A percentile compares a stretch with the other conserved stretches of the same genome.
These are phyloP conservation scores for Eleusine coracana DNA, from an alignment of 176 grass and related monocot genomes.

Conservation along the genomic window DNA sequence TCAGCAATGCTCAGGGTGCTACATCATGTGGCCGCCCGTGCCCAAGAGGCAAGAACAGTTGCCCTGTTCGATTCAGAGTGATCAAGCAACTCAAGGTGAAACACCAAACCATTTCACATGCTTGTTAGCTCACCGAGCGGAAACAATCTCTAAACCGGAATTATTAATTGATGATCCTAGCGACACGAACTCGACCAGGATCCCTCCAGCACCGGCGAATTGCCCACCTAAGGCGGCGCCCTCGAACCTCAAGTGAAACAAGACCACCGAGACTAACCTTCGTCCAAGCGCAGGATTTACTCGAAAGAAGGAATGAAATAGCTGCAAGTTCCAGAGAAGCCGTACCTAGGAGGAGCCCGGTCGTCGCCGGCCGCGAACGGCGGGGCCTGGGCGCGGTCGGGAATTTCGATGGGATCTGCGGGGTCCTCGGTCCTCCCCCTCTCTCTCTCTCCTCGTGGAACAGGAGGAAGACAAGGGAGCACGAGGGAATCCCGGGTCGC, in stretches of 20 bases:
- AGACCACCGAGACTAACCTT: not conserved
- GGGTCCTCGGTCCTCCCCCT: slow-evolving; percentile 1
- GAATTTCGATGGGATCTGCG: slow-evolving; percentile 51
- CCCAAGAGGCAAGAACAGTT: not conserved
- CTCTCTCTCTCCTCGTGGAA: not conserved
- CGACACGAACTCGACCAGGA: not conserved
- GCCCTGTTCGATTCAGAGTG: not conserved
- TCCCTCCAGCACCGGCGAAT: not conserved
- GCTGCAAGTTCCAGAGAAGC: not conserved
- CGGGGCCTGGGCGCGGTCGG: slow-evolving; percentile 8
- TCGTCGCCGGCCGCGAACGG: slow-evolving; percentile 14
- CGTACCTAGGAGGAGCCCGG: not conserved
- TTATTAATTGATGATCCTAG: not conserved
- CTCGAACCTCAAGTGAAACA: not conserved
- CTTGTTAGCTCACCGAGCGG: not conserved
- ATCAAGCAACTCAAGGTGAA: slow-evolving; percentile 23
- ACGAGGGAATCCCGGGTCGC: slow-evolving; percentile 45
- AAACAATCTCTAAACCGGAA: not conserved
- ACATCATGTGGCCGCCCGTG: not conserved
- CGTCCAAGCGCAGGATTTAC: not conserved
- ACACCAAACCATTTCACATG: not conserved
- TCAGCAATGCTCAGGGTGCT: not conserved
- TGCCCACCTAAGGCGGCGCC: not conserved
- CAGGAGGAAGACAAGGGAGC: not conserved
- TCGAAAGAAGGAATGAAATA: not conserved